phyloP scores from a whole-genome alignment of 75 land plant genomes.

The Cryptomeria japonica region DNA sequence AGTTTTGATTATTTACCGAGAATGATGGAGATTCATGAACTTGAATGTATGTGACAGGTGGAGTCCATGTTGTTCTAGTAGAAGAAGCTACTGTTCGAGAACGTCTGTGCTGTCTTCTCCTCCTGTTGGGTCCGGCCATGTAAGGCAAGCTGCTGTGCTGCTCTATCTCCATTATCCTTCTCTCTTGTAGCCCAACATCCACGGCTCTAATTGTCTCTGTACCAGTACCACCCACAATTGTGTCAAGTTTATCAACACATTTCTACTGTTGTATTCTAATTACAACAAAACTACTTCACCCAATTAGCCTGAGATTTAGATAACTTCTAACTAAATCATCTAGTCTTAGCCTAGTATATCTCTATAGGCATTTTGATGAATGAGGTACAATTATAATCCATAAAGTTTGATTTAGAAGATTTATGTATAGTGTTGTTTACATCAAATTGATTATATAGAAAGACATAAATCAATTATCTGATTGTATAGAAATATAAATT shows the following conservation, averaged over 20 bases:
- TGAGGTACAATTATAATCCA: no score
- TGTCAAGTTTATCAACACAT: neutral
- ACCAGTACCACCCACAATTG: neutral
- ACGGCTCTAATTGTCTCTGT: neutral
- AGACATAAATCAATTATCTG: no score
- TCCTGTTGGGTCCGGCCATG: neutral
- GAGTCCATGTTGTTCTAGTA: neutral
- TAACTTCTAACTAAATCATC: no score
- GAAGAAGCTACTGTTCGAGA: neutral
- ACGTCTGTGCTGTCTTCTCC: neutral
- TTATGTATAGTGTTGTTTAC: no score
- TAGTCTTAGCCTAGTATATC: no score
- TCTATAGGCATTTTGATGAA: no score
- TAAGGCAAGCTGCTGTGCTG: neutral
- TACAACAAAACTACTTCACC: no score
- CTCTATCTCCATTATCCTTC: neutral
- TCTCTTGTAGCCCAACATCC: neutral
- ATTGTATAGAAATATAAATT: no score
- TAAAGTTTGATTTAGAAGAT: no score
- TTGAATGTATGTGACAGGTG: slow-evolving; percentile 18
- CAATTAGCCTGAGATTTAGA: no score
- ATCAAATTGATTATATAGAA: no score
- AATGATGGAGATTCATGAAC: slow-evolving; percentile 23
- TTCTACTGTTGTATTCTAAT: neutral
- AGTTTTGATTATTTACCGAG: slow-evolving; percentile 1